Evolutionary conservation across 2,329 filamentous ascomycete genomes (phyloP), one percentile per base, ranked within the genome.

Genomic region (Neodidymelliopsis sp.): DNA sequence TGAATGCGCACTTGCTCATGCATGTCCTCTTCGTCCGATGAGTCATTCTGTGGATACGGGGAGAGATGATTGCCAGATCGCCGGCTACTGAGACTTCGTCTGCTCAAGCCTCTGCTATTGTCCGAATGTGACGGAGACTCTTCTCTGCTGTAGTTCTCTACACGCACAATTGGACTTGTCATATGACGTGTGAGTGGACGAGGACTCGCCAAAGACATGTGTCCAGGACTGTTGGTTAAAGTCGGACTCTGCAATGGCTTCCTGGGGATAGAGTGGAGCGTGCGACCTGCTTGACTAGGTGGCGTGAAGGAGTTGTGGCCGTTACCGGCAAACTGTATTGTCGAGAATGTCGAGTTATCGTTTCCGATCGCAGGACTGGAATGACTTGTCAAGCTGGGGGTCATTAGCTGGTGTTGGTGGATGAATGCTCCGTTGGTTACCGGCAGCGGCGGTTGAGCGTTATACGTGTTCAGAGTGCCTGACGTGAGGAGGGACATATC

Each of bases 171-270:
- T 12, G 72, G 72, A 50, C 71, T 74, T 12, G 68, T 66, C 23
- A 74, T 50, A 43, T 72, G 69, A n/a, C 60, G 47, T 19, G 60
- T 50, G 19, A 62, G 60, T 16, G 66, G 60, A 39, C 66, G 63
- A 15, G 61, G 54, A 22, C 69, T 65, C 9, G 52, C 60, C 24
- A 66, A 45, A n/a, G 57, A 56, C 33, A 49, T 45, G n/a, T 60
- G 63, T 23, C 65, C 61, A 19, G 71, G 68, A 31, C 70, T 74
- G 42, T 70, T 71, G 6, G 71, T 73, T 44, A 72, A 50, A 19
- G 71, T 66, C n/a, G 71, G 71, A 43, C 71, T 73, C 41, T 72
- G 70, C 16, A 65, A 63, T 37, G 72, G 70, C 44, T 67, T 70
- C 24, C 54, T 63, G 5, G 68, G 69, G 19, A 66, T 70, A 4